Conservation (phyloP, 2,329 filamentous ascomycete genomes). For the Mariannaea elegans region DNA sequence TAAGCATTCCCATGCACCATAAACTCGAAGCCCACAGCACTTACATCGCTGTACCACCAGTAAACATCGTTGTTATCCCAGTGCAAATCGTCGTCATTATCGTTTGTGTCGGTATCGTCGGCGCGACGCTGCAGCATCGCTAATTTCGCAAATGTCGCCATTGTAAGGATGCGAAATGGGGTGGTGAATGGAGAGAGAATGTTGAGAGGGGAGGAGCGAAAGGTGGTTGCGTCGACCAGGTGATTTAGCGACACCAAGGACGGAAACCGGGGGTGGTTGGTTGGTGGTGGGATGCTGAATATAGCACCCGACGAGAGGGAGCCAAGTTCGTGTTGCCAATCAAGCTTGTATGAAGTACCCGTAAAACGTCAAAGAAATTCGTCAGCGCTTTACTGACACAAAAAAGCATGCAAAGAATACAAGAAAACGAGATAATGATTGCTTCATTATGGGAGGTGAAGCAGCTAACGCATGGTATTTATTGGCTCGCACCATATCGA, state of each 20-base stretch:
- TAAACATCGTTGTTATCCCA: slow-evolving; percentile 33
- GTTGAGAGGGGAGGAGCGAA: no score
- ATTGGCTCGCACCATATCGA: background rate
- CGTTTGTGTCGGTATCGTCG: slow-evolving; percentile 18
- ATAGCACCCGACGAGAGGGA: background rate
- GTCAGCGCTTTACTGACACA: slow-evolving; percentile 3
- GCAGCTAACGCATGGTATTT: background rate
- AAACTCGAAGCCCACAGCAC: background rate
- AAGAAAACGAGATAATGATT: background rate
- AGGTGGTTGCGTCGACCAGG: background rate
- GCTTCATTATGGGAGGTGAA: no score
- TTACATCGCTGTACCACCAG: slow-evolving; percentile 44
- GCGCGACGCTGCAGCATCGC: slow-evolving; percentile 28
- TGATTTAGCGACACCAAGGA: background rate
- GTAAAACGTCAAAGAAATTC: background rate
- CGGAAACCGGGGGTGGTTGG: background rate
- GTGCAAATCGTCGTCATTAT: background rate
- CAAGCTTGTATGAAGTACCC: no score
- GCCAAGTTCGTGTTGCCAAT: slow-evolving; percentile 10
- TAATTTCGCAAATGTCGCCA: slow-evolving; percentile 31
- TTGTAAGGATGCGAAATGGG: slow-evolving; percentile 9
- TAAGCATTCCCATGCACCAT: background rate
- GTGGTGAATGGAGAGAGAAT: no score
- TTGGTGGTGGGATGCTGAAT: background rate
- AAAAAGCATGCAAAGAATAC: background rate